Base-by-base conservation (phyloP, 1,139 yeast genomes). In the Pichia sp. region DNA sequence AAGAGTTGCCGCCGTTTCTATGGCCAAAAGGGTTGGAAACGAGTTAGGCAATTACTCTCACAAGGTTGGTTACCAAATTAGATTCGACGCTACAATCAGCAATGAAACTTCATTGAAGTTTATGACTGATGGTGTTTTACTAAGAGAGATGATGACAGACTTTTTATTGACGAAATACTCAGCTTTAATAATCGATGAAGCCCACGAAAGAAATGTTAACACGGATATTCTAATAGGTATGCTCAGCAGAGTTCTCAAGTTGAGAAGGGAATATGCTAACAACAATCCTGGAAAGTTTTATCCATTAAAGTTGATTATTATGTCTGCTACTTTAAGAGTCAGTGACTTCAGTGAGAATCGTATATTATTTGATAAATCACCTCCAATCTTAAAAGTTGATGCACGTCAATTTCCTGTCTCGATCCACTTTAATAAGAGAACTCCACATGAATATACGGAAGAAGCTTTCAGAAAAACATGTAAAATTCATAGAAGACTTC, bases 111-210 rank as follows among this genome's bases (percentile, higher is more conserved):
- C 84, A 4, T 60, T 93, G 60, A 93, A 93, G 60, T 89, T 91
- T 56, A 91, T 93, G 98, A 93, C 99, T 2, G 99, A 93, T 68
- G 99, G 99, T 77, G 96, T 93, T 33, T 65, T 93, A 40, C 65
- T 93, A 28, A 71, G 97, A 52, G 99, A 93, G 61, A 79, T 93
- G 82, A 82, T 91, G 80, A 67, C 77, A 0, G 98, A 93, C 55
- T 82, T 91, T 50, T 64, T 81, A 50, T 67, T 93, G 38, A 71
- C 74, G 28, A 85, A 84, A 56, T 93, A 93, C 59, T 86, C 96
- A 1, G 80, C 84, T 1, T 71, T 93, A 34, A 74, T 93, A 26
- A 85, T 93, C 46, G 99, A 93, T 66, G 99, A 91, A 62, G 99
- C 99, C 0, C 99, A 93, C 60, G 98, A 93, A 60, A 75, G 99